Base-by-base conservation (phyloP, 495 filamentous ascomycete genomes). In the Aspergillus campestris region DNA sequence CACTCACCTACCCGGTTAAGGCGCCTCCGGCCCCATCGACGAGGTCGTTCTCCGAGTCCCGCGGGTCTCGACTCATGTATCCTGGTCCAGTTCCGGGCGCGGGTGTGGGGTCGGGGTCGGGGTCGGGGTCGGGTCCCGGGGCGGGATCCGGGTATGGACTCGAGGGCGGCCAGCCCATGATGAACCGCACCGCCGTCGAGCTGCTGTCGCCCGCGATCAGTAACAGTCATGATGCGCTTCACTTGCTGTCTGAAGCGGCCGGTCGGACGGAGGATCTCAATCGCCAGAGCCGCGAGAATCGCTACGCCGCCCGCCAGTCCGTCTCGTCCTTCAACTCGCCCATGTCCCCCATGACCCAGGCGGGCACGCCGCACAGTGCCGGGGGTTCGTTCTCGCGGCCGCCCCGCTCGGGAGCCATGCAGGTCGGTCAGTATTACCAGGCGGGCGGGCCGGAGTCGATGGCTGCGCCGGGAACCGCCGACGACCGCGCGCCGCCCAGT, bases 171-270 rank as follows among this genome's bases (percentile, higher is more conserved):
- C 67, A 63, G 40, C 65, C 74, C 45, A 73, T 77, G 61, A 67
- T 73, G 62, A 76, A 77, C 40, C 66, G 72, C 9, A 77, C 69
- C 11, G 73, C 75, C 9, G 72, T 74, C 4, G 74, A 75, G 41
- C 44, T 81, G 41, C 62, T 81, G 39, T 77, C 75, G 45, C 73
- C 68, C 11, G 72, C 75, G 8, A 79, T 81, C 43, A 76, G 73
- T 34, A 78, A 75, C 48, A 75, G 72, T 29, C 74, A 78, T 43
- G 78, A 81, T 53, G 78, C 78, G 24, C 55, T 81, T n/a, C 69
- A 78, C 57, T 58, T 79, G 9, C 55, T 81, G 15, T 77, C 77
- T n/a, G 74, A 80, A 48, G 78, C 78, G 6, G 76, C 78, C 7
- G 73, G 74, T 3, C 60, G 73, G 37, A 77, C 68, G 9, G 71